Percentiles rank a stretch among this genome's conserved stretches.
Evolutionary conservation across 768 basidiomycete genomes (phyloP).

Genomic region (Lactifluus subvellereus): DNA sequence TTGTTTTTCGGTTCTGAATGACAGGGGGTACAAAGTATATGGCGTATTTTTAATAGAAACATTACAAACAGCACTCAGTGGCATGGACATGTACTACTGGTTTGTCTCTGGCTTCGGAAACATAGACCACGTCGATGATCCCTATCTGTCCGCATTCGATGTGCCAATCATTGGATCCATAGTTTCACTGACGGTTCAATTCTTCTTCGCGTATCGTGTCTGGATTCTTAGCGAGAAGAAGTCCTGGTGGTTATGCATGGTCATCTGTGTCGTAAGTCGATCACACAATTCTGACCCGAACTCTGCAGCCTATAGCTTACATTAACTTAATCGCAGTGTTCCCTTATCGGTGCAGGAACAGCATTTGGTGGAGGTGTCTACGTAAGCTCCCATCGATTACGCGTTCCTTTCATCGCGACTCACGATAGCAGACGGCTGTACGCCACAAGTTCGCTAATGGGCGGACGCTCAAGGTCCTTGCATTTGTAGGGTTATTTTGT

Average conservation of each 20-base stretch:
- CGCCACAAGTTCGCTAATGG: neutral
- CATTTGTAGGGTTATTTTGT: neutral
- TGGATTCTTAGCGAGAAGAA: slow-evolving; percentile 8
- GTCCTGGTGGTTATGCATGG: neutral
- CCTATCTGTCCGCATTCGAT: neutral
- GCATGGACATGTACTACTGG: slow-evolving; percentile 9
- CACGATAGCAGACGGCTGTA: neutral
- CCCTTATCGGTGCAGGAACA: neutral
- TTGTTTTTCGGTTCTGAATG: no score
- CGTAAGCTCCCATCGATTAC: neutral
- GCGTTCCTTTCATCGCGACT: neutral
- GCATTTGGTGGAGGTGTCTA: slow-evolving; percentile 1
- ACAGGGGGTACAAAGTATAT: neutral
- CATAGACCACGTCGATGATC: neutral
- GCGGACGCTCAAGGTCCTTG: neutral
- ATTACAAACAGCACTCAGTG: slow-evolving; percentile 1
- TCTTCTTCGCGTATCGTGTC: slow-evolving; percentile 13
- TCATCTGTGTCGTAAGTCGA: slow-evolving; percentile 1
- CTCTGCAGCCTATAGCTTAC: neutral
- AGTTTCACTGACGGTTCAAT: slow-evolving; percentile 2
- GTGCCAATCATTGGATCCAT: slow-evolving; percentile 8
- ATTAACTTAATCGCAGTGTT: neutral
- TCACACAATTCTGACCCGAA: no score
- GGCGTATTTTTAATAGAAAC: slow-evolving; percentile 5
- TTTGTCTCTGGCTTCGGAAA: slow-evolving; percentile 21